These are phyloP conservation scores for Irpex sp. DNA, from an alignment of 1,284 basidiomycete genomes.

Conservation along the genomic window DNA sequence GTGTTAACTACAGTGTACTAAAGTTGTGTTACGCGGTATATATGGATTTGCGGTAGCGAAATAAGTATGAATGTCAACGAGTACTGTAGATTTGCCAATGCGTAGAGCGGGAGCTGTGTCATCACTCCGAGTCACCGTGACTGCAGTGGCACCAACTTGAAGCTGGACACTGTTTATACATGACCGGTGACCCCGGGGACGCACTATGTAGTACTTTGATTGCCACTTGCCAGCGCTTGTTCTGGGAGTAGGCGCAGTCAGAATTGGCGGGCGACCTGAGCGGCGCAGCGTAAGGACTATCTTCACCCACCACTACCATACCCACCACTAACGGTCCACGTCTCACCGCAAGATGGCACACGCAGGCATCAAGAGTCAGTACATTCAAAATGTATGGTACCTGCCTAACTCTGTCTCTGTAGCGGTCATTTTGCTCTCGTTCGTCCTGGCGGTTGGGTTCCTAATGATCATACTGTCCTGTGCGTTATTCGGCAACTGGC, in stretches of 20 bases:
- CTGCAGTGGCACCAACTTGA: too few species aligned
- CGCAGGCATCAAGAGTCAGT: constrained; percentile 31
- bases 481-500: constrained; percentile 95
- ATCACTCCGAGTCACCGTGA: too few species aligned
- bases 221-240: background rate
- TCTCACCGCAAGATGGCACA: constrained; percentile 20
- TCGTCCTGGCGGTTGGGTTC: constrained; percentile 96
- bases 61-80: too few species aligned
- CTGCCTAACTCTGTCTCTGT: constrained; percentile 12
- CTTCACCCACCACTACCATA: background rate
- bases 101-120: too few species aligned
- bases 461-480: constrained; percentile 97
- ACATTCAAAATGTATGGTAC: constrained; percentile 9
- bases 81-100: too few species aligned
- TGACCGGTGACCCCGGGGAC: too few species aligned
- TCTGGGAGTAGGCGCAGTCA: background rate
- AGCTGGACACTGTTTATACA: too few species aligned
- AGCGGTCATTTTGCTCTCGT: constrained; percentile 94
- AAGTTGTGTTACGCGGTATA: too few species aligned
- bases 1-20: too few species aligned
- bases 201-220: too few species aligned
- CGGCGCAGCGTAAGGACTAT: background rate
- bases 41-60: too few species aligned
- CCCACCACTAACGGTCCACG: background rate
- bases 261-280: background rate